Evolutionary conservation across 352 stramenopile genomes (phyloP), one percentile per base, ranked within the genome.

Genomic region (Phytopythium litorale): DNA sequence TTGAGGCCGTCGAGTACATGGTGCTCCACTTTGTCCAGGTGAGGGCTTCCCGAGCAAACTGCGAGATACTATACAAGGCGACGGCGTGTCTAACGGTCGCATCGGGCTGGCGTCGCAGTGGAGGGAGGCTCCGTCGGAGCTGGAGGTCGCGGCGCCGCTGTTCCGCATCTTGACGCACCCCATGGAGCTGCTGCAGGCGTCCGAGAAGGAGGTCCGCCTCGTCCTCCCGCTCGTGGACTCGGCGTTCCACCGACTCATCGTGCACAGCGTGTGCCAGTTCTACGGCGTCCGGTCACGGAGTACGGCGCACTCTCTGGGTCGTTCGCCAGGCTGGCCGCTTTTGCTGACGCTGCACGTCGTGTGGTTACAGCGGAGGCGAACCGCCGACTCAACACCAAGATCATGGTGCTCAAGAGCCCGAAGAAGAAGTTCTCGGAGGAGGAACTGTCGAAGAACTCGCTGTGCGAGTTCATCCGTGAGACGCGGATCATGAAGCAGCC

Each of bases 221-320:
- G 78, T 89, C 25, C 64, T 96, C 21, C 86, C 88, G 16, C 75
- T 96, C 9, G 57, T 80, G 30, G 84, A 94, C 60, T 95, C 86
- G 50, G 79, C 88, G 5, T 96, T 95, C 63, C 88, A 96, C 61
- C 88, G 88, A 28, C 68, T 96, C 45, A 84, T 96, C 42, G 75
- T 96, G 54, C 88, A 96, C 77, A 91, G 78, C 21, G 74, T 93
- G 11, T 96, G 88, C 73, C 88, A 96, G 67, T 96, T 95, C 63
- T 94, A 94, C 42, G 81, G 83, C 52, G 69, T 96, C 50, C 81
- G 81, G 50, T 94, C 88, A 38, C 79, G 82, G 66, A 95, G 86
- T 96, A 69, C 56, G 82, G 79, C 52, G 12, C 3, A 18, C 7
- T 53, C 18, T 0, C 19, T n/a, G 7, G 46, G 25, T 2, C 46